Conservation (phyloP, 2,329 filamentous ascomycete species). For the Fusarium pseudograminearum region DNA sequence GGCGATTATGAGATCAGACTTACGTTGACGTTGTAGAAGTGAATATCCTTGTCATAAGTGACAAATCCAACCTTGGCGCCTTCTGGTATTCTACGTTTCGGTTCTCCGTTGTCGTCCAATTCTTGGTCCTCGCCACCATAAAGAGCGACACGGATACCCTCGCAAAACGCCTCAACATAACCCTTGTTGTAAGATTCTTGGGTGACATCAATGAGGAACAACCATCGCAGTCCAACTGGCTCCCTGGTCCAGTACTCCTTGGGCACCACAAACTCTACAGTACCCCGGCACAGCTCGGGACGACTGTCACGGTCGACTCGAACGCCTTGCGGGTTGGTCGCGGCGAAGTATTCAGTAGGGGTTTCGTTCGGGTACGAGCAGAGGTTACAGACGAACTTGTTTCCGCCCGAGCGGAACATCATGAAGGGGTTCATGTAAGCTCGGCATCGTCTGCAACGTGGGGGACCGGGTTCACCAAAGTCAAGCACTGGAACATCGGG, state of each 20-base stretch:
- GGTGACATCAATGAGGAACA: constrained; percentile 94
- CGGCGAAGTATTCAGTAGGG: constrained; percentile 89
- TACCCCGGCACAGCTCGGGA: constrained; percentile 89
- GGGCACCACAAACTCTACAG: constrained; percentile 95
- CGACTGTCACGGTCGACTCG: constrained; percentile 89
- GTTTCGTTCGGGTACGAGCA: constrained; percentile 98
- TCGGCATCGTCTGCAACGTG: constrained; percentile 90
- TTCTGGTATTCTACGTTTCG: constrained; percentile 72
- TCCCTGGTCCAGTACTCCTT: constrained; percentile 99
- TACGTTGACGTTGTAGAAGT: constrained; percentile 96
- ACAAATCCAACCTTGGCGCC: constrained; percentile 93
- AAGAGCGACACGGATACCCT: constrained; percentile 85
- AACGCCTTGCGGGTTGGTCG: constrained; percentile 86
- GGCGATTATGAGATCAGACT: constrained; percentile 51
- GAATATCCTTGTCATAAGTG: constrained; percentile 95
- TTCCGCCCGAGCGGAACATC: constrained; percentile 93
- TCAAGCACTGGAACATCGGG: constrained; percentile 90
- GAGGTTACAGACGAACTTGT: constrained; percentile 98
- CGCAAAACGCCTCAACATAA: constrained; percentile 89
- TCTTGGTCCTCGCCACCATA: constrained; percentile 75
- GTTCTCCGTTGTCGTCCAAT: constrained; percentile 63
- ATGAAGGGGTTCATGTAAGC: constrained; percentile 99
- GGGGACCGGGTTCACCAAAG: constrained; percentile 91
- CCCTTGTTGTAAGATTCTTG: constrained; percentile 92
- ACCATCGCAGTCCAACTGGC: constrained; percentile 85